Evolutionary conservation across 495 filamentous ascomycete genomes (phyloP), one percentile per base, ranked within the genome.

Genomic region (Neurospora sp.): DNA sequence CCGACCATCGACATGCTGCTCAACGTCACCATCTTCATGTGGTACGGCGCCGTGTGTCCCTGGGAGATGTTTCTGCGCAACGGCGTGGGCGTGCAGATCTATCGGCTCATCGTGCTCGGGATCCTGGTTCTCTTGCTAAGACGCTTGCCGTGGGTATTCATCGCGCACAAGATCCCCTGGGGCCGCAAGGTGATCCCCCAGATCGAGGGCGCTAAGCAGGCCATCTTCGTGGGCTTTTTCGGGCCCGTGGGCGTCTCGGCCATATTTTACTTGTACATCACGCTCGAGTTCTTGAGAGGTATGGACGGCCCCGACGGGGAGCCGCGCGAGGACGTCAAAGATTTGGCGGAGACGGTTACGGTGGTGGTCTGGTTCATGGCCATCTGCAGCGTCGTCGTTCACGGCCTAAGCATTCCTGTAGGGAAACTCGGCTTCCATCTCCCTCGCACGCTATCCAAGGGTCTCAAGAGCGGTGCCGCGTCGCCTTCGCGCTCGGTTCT

Each of bases 241-340:
- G 95, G 94, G 0, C 95, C 94, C 12, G 95, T 98, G 73, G 94
- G 95, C n/a, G 93, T 97, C 7, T 93, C 91, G 61, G 93, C 94
- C 4, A 86, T 97, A 59, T 97, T 97, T 81, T 97, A 97, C 78
- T 86, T 97, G 27, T 94, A 93, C 74, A 83, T 97, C 75, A 89
- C 87, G 41, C 82, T 91, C 2, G 91, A 95, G 48, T 97, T 92
- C 74, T 74, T 93, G 16, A 76, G 81, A 16, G 80, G 77, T 1
- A 82, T 92, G 4, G 85, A 90, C 71, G 80, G 81, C 71, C 22
- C 53, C 22, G 27, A 65, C 53, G 53, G 53, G 7, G 75, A 85
- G 40, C 80, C 88, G 22, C 87, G 93, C 40, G 84, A 82, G 68
- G 94, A 97, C 79, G 91, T 93, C 8, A 76, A 82, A 39, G 79